A percentile compares a stretch with the other conserved stretches of the same genome.
These are phyloP conservation scores for Aspergillus panamensis DNA, from an alignment of 495 filamentous ascomycete genomes.

Conservation along the genomic window DNA sequence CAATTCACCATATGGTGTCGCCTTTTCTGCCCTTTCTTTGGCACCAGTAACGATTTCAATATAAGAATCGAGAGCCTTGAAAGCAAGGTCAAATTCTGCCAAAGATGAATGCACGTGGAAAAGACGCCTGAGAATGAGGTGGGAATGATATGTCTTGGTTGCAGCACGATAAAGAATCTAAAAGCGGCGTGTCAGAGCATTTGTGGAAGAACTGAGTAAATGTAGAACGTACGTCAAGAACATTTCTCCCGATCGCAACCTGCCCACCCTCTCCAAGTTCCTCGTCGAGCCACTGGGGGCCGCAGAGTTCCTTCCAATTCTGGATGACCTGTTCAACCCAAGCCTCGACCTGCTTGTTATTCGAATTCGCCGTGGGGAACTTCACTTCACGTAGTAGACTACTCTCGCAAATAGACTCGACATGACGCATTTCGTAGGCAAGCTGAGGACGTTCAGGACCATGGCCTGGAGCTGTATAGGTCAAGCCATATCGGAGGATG, in stretches of 20 bases:
- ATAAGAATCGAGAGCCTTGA: conserved; percentile 86
- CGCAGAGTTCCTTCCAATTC: conserved; percentile 81
- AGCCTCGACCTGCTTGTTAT: conserved; percentile 68
- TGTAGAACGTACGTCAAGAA: conserved; percentile 60
- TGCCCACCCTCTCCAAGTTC: conserved; percentile 79
- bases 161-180: conserved; percentile 82
- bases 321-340: conserved; percentile 75
- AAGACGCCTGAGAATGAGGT: conserved; percentile 75
- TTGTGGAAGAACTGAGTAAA: neutral
- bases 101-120: conserved; percentile 83
- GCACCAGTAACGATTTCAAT: conserved; percentile 77
- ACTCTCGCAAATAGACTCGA: conserved; percentile 71
- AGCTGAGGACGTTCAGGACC: conserved; percentile 59
- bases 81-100: conserved; percentile 83
- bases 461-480: conserved; percentile 31
- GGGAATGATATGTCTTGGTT: conserved; percentile 91
- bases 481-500: conserved; percentile 41
- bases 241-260: conserved; percentile 62
- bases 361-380: conserved; percentile 79
- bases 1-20: conserved; percentile 69
- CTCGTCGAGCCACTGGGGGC: conserved; percentile 66
- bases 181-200: conserved; percentile 3
- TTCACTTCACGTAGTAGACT: conserved; percentile 66
- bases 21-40: conserved; percentile 75
- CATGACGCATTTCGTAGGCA: conserved; percentile 65